Percentiles rank a stretch among this genome's conserved stretches.
phyloP scores from a whole-genome alignment of 2,329 filamentous ascomycete genomes.

The Hortaea werneckii region DNA sequence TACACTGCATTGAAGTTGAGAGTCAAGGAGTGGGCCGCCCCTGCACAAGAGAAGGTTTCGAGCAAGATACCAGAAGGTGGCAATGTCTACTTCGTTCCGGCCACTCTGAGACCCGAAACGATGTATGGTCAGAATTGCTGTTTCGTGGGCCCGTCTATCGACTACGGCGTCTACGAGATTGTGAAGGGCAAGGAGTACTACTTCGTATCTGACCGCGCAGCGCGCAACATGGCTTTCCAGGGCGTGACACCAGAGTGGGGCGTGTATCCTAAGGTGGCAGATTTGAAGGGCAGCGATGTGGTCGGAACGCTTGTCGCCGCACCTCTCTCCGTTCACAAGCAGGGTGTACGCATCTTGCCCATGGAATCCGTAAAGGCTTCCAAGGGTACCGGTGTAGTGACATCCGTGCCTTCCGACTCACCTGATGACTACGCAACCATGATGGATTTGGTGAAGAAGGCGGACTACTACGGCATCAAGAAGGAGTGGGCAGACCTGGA shows the following conservation, averaged over 20 bases:
- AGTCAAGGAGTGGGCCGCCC: constrained; percentile 77
- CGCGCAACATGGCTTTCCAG: constrained; percentile 95
- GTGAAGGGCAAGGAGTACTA: constrained; percentile 57
- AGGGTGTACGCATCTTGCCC: constrained; percentile 78
- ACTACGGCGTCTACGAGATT: constrained; percentile 78
- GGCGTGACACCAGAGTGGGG: constrained; percentile 71
- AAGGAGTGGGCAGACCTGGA: constrained; percentile 93
- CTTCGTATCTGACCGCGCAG: constrained; percentile 69
- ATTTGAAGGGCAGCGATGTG: constrained; percentile 67
- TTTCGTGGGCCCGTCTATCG: constrained; percentile 84
- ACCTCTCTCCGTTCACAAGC: constrained; percentile 74
- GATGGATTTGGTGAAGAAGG: constrained; percentile 82
- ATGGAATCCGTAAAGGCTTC: constrained; percentile 89
- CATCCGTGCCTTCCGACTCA: constrained; percentile 88
- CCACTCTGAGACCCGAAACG: constrained; percentile 87
- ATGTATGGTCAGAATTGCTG: constrained; percentile 98
- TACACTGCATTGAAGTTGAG: constrained; percentile 89
- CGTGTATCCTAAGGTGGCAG: constrained; percentile 61
- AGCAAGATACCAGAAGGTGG: constrained; percentile 69
- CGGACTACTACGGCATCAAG: constrained; percentile 90
- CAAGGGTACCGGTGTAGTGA: constrained; percentile 95
- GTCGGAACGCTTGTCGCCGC: constrained; percentile 84
- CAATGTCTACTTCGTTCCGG: constrained; percentile 80
- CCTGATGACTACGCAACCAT: constrained; percentile 91
- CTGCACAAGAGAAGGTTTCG: constrained; percentile 60